Conservation (phyloP, 2,329 filamentous ascomycete genomes). For the Alternaria atra region DNA sequence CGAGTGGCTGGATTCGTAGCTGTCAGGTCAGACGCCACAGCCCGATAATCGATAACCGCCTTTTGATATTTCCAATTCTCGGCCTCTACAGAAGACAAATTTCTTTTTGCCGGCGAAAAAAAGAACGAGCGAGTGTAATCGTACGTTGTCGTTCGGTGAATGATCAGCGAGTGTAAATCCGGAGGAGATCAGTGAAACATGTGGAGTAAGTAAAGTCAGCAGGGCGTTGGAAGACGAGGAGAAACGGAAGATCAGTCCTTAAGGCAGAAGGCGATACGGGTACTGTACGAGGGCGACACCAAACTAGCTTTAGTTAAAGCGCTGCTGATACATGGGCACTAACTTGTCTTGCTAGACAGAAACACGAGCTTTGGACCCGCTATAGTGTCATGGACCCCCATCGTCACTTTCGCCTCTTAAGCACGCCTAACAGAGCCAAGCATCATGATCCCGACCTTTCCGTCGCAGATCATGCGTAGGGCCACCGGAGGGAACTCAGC, state of each 20-base stretch:
- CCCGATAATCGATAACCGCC: slow-evolving; percentile 8
- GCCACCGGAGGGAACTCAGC: not conserved
- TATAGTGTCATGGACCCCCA: slow-evolving; percentile 1
- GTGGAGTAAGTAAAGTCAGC: not conserved
- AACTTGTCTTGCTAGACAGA: slow-evolving; percentile 5
- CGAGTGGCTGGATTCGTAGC: slow-evolving; percentile 15
- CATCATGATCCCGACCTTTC: slow-evolving; percentile 9
- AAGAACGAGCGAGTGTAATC: not conserved
- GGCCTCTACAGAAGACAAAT: not conserved
- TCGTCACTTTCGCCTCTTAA: slow-evolving; percentile 14
- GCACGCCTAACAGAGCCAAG: slow-evolving; percentile 5
- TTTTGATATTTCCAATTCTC: not conserved
- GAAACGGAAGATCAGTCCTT: slow-evolving; percentile 17
- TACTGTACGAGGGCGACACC: slow-evolving; percentile 1
- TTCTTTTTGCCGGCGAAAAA: not conserved
- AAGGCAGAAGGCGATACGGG: slow-evolving; percentile 23
- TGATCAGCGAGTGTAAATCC: not conserved
- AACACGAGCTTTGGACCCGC: slow-evolving; percentile 24
- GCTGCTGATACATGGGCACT: slow-evolving; percentile 23
- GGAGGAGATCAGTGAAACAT: slow-evolving; percentile 6
- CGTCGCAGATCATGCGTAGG: slow-evolving; percentile 11
- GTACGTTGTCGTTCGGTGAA: not conserved
- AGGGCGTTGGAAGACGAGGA: not conserved
- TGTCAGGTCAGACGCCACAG: slow-evolving; percentile 9
- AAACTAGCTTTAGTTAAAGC: slow-evolving; percentile 3